Conservation (phyloP, 1,139 yeast species). For the Meyerozyma carpophila region DNA sequence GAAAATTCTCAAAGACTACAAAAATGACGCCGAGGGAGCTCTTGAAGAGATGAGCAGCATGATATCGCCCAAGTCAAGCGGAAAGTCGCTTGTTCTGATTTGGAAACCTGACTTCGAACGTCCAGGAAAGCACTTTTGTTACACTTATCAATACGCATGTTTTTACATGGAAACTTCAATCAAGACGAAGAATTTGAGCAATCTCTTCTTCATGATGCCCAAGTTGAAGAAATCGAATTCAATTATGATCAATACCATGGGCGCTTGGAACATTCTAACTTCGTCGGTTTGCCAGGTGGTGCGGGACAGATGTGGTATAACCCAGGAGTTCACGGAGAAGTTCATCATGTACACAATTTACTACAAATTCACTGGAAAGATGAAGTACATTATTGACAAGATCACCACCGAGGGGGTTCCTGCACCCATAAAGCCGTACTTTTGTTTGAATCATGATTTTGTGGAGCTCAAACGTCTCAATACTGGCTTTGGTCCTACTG, state of each 20-base stretch:
- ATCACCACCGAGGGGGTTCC: slow-evolving; percentile 28
- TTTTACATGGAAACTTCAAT: slow-evolving; percentile 58
- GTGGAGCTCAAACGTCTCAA: slow-evolving; percentile 67
- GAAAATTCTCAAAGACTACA: slow-evolving; percentile 49
- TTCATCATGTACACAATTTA: slow-evolving; percentile 43
- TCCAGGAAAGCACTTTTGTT: slow-evolving; percentile 88
- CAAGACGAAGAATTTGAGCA: slow-evolving; percentile 50
- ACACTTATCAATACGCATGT: slow-evolving; percentile 63
- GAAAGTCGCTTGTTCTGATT: slow-evolving; percentile 71
- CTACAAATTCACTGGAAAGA: slow-evolving; percentile 38
- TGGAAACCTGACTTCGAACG: slow-evolving; percentile 94
- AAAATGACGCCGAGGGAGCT: slow-evolving; percentile 50
- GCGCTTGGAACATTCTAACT: slow-evolving; percentile 61
- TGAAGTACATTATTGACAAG: slow-evolving; percentile 28
- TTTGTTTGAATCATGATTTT: slow-evolving; percentile 47
- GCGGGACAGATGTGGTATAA: slow-evolving; percentile 40
- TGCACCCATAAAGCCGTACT: slow-evolving; percentile 20
- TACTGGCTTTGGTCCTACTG: slow-evolving; percentile 79
- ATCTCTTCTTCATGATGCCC: slow-evolving; percentile 56
- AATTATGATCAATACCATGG: slow-evolving; percentile 58
- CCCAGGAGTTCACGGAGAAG: slow-evolving; percentile 48
- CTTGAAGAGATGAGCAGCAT: slow-evolving; percentile 57
- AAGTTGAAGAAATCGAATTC: slow-evolving; percentile 73
- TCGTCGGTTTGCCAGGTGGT: slow-evolving; percentile 45
- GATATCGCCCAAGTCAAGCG: slow-evolving; percentile 61